Conservation (phyloP, 352 stramenopile genomes). For the Pythium monospermum region DNA sequence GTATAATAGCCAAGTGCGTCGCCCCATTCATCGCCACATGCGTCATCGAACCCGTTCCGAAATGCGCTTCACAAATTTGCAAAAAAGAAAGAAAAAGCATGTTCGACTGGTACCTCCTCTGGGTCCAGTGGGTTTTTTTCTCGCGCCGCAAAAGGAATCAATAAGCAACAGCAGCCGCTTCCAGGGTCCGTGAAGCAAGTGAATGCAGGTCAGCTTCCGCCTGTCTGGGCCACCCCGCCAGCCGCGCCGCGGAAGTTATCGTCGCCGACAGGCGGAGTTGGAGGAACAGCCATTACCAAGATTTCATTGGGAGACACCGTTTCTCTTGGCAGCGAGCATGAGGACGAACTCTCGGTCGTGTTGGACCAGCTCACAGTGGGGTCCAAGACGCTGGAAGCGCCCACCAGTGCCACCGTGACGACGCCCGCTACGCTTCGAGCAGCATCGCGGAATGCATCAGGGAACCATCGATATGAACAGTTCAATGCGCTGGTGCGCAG, state of each 20-base stretch:
- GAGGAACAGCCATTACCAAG: too few relatives aligned
- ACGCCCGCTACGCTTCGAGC: constrained; percentile 4
- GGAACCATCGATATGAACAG: constrained; percentile 67
- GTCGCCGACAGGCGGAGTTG: constrained; percentile 13
- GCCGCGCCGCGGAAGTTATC: constrained; percentile 38
- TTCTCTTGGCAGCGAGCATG: constrained; percentile 19
- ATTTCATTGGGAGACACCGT: constrained; percentile 5
- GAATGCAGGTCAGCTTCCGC: constrained; percentile 59
- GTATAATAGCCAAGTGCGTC: constrained; percentile 3
- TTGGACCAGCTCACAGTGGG: constrained; percentile 21
- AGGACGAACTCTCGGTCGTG: constrained; percentile 8
- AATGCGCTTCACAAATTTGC: constrained; percentile 79
- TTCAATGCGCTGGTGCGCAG: constrained; percentile 65
- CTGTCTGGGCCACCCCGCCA: constrained; percentile 68
- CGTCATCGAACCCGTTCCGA: constrained; percentile 67
- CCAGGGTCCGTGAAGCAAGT: constrained; percentile 75
- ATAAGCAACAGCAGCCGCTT: constrained; percentile 37
- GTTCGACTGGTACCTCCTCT: constrained; percentile 26
- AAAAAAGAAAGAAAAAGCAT: constrained; percentile 63
- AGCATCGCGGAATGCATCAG: constrained; percentile 54
- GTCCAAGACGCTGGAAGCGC: constrained; percentile 15
- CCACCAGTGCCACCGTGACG: not conserved
- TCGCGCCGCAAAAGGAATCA: constrained; percentile 25
- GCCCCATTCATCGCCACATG: constrained; percentile 13
- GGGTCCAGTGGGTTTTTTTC: constrained; percentile 73